These are phyloP conservation scores for Cercospora sp. DNA, from an alignment of 2,329 filamentous ascomycete species.

Conservation along the genomic window DNA sequence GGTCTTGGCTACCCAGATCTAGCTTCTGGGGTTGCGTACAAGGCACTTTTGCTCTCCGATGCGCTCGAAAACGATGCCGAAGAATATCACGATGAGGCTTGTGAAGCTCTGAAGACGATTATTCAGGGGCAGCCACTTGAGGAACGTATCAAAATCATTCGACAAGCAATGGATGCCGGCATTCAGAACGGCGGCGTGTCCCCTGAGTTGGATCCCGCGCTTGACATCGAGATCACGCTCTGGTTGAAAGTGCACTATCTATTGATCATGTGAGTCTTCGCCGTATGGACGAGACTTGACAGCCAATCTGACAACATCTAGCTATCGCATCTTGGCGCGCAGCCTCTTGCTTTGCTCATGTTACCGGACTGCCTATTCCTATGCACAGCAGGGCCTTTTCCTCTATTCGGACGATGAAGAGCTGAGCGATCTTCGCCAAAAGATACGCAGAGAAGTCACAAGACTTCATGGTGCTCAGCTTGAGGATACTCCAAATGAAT, in stretches of 20 bases:
- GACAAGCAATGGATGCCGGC: conserved; percentile 27
- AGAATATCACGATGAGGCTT: conserved; percentile 74
- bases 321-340: conserved; percentile 42
- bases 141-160: conserved; percentile 36
- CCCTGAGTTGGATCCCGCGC: conserved; percentile 25
- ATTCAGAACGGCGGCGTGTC: conserved; percentile 19
- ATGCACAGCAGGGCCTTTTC: conserved; percentile 62
- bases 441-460: conserved; percentile 46
- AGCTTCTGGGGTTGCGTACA: conserved; percentile 85
- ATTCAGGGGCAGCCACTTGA: conserved; percentile 42
- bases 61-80: conserved; percentile 75
- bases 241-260: conserved; percentile 49
- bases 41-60: conserved; percentile 82
- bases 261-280: conserved; percentile 26
- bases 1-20: conserved; percentile 84
- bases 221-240: conserved; percentile 40
- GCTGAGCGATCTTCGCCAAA: conserved; percentile 55
- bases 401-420: conserved; percentile 57
- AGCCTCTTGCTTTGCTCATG: conserved; percentile 63
- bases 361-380: conserved; percentile 64
- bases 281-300: not conserved
- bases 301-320: conserved; percentile 14
- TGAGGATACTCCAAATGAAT: conserved; percentile 38
- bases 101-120: conserved; percentile 45
- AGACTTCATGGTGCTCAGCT: conserved; percentile 23